Evolutionary conservation across 257 asterid genomes (phyloP), one percentile per base, ranked within the genome.

Genomic region (Sherardia arvensis): DNA sequence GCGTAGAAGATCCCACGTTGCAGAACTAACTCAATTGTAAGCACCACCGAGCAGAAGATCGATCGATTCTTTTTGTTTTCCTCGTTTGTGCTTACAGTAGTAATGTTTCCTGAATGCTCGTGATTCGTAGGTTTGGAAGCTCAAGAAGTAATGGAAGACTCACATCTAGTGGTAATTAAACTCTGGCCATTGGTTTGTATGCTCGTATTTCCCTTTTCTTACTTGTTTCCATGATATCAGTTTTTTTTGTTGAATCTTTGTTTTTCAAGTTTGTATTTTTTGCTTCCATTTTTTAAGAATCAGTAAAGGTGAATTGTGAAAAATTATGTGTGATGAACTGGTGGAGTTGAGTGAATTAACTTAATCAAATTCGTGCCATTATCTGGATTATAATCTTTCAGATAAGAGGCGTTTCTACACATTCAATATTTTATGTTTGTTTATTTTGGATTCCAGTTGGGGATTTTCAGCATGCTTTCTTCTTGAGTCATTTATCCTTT

Each of bases 71-170:
- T 59, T 56, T 43, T 43, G 51, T 47, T 48, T 28, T 18, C 27
- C 26, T 28, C 29, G 20, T 73, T 63, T 59, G 20, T 29, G 53
- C 17, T 59, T 21, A 11, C 38, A 22, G 22, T 36, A 48, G 29
- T 8, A 5, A 40, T 34, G 48, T 47, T 54, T 25, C 1, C 4
- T 18, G 8, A 30, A 63, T 53, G 22, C 36, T 57, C 49, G 5
- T 22, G 49, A 14, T 23, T 10, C 26, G 7, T 28, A 75, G 83
- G 73, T 60, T 69, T 48, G 67, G 66, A 53, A 66, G 77, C 68
- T 74, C 79, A 59, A 71, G 74, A 69, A 74, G 62, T 60, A 72
- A 49, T 63, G 66, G 73, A 54, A 71, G 59, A 58, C 48, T 61
- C 55, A 45, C 63, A 55, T 14, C 68, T 18, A 55, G 66, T 61